Evolutionary conservation across 1,284 basidiomycete genomes (phyloP).

Genomic region (Puccinia coronata): DNA sequence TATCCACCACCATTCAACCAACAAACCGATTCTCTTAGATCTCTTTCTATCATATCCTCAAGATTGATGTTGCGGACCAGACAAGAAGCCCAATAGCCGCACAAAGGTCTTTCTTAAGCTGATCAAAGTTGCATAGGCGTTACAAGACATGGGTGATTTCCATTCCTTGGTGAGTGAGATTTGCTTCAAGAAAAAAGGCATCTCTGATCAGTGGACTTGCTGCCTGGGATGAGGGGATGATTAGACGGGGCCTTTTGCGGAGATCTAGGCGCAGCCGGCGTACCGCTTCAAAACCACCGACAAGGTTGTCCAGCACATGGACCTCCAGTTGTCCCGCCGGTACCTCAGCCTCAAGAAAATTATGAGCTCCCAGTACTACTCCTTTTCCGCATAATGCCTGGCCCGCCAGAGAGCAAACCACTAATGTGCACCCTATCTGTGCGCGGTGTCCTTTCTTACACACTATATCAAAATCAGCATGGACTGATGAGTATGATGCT

Average conservation of each 20-base stretch:
- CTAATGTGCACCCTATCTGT: slow-evolving; percentile 57
- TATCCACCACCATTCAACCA: no score
- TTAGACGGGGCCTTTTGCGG: slow-evolving; percentile 56
- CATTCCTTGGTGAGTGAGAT: slow-evolving; percentile 53
- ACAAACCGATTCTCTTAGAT: no score
- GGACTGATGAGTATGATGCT: no score
- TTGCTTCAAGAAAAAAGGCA: no score
- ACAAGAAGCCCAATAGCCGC: slow-evolving; percentile 54
- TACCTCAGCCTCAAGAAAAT: slow-evolving; percentile 55
- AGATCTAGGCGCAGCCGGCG: slow-evolving; percentile 56
- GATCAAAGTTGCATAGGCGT: slow-evolving; percentile 54
- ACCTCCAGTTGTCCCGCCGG: slow-evolving; percentile 53
- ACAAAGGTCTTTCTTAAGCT: slow-evolving; percentile 55
- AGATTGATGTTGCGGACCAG: no score
- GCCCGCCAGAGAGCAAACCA: slow-evolving; percentile 54
- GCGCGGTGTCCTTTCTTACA: no score
- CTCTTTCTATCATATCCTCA: no score
- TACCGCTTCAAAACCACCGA: slow-evolving; percentile 54
- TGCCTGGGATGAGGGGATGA: no score
- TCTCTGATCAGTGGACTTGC: no score
- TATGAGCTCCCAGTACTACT: slow-evolving; percentile 54
- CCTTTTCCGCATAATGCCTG: slow-evolving; percentile 56
- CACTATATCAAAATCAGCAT: no score
- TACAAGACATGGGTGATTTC: slow-evolving; percentile 56
- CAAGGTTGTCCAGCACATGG: slow-evolving; percentile 52